Percentiles rank a stretch among this genome's conserved stretches.
phyloP scores from a whole-genome alignment of 371 early-diverging fungal genomes.

The Actinomortierella ambigua region DNA sequence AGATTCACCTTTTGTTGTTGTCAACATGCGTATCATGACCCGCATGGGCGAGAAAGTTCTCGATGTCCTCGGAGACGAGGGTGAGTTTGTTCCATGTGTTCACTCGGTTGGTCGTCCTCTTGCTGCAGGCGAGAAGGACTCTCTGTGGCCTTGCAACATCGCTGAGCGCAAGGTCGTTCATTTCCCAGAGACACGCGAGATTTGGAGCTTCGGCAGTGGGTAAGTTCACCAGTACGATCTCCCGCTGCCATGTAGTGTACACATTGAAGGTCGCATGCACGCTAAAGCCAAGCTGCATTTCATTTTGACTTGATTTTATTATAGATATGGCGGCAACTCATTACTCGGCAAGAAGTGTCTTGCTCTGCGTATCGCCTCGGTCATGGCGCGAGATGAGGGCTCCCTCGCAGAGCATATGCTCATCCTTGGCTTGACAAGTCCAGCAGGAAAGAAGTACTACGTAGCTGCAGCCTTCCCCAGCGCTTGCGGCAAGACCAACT shows the following conservation, averaged over 20 bases:
- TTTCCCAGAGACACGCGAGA: slow-evolving; percentile 53
- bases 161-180: slow-evolving; percentile 49
- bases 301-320: too few species aligned
- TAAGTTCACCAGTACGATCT: slow-evolving; percentile 7
- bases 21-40: slow-evolving; percentile 54
- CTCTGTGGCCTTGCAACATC: slow-evolving; percentile 52
- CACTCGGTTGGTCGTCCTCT: slow-evolving; percentile 51
- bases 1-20: slow-evolving; percentile 51
- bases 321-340: slow-evolving; percentile 55
- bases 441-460: slow-evolving; percentile 51
- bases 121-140: slow-evolving; percentile 48
- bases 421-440: slow-evolving; percentile 49
- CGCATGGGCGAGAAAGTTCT: slow-evolving; percentile 48
- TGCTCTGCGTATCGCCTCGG: slow-evolving; percentile 51
- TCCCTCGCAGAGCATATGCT: slow-evolving; percentile 55
- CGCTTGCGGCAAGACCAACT: slow-evolving; percentile 53
- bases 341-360: slow-evolving; percentile 52
- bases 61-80: slow-evolving; percentile 40
- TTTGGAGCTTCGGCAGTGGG: slow-evolving; percentile 53
- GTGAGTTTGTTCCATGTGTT: slow-evolving; percentile 50
- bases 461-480: slow-evolving; percentile 54
- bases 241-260: background rate
- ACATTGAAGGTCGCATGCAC: background rate
- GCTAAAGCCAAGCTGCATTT: background rate
- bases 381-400: slow-evolving; percentile 52